Evolutionary conservation across 257 asterid genomes (phyloP), one percentile per base, ranked within the genome.

Genomic region (Craterostigma plantagineum): DNA sequence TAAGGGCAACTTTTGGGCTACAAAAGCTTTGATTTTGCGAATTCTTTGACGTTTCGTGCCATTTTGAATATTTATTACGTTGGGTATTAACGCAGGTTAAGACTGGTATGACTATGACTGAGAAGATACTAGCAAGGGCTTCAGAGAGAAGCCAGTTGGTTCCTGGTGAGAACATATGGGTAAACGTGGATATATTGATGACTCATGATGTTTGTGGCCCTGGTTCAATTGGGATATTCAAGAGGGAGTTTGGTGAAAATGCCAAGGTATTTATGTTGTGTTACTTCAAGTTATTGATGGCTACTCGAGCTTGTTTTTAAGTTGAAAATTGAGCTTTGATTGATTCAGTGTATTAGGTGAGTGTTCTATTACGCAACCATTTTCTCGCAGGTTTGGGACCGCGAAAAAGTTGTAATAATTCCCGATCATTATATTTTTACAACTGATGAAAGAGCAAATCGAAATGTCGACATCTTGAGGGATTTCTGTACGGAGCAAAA

Each of bases 361-460:
- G 4, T 9, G 40, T 10, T 36, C 40, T 10, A 12, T 9, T 36
- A 12, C 12, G 11, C 11, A 8, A 8, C 3, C 8, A 12, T 12
- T 9, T 4, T 4, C 23, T 4, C 34, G 18, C 55, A 87, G 97
- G 93, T 81, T 11, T 86, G 94, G 97, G 94, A 86, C 63, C 80
- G 91, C 48, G 97, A 86, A 60, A 86, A 81, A 53, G 54, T 86
- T 62, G 93, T 86, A 46, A 65, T 78, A 10, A 78, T 86, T 58
- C 97, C 97, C 37, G 97, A 86, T 61, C 94, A 86, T 57, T 86
- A 81, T 46, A 81, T 86, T 66, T 81, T 86, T 64, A 86, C 97
- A n/a, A 34, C 81, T 34, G 97, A 86, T 55, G 94, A 81, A 48
- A 69, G 93, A 43, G 97, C 97, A 43, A 86, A 86, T 53, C 87